Evolutionary conservation across 2,329 filamentous ascomycete genomes (phyloP).

Genomic region (Paecilomyces dactylethromorphus): DNA sequence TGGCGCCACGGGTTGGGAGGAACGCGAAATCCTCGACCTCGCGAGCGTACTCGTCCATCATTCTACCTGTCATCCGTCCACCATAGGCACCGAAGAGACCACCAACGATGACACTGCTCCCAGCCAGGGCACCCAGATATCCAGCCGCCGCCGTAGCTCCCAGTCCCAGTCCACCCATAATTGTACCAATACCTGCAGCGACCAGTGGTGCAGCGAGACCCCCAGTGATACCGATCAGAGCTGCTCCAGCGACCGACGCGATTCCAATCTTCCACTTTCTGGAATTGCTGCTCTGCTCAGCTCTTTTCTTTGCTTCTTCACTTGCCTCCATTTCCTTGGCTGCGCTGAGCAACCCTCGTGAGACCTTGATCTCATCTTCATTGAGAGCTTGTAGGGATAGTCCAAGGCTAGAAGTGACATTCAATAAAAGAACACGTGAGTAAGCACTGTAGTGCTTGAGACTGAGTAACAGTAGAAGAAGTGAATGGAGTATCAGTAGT

Average conservation of each 20-base stretch:
- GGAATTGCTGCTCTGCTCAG: conserved; percentile 58
- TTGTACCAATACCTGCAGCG: conserved; percentile 69
- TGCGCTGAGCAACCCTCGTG: conserved; percentile 65
- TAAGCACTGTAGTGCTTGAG: conserved; percentile 71
- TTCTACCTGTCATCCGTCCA: conserved; percentile 71
- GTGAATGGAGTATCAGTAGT: conserved; percentile 63
- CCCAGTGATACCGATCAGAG: conserved; percentile 75
- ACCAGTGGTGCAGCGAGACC: conserved; percentile 72
- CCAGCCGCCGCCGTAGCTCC: conserved; percentile 67
- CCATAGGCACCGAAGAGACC: conserved; percentile 89
- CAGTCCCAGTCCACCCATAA: conserved; percentile 71
- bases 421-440: conserved; percentile 64
- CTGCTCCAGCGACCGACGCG: conserved; percentile 80
- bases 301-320: conserved; percentile 66
- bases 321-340: conserved; percentile 73
- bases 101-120: conserved; percentile 73
- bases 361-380: conserved; percentile 68
- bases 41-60: conserved; percentile 80
- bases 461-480: conserved; percentile 67
- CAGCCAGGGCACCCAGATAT: conserved; percentile 71
- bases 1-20: conserved; percentile 59
- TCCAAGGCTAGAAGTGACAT: conserved; percentile 64
- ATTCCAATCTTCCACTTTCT: conserved; percentile 77
- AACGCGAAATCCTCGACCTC: conserved; percentile 89
- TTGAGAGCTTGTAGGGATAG: conserved; percentile 59